A percentile compares a stretch with the other conserved stretches of the same genome.
These are phyloP conservation scores for Pholiota microspora DNA, from an alignment of 768 basidiomycete genomes.

Conservation along the genomic window DNA sequence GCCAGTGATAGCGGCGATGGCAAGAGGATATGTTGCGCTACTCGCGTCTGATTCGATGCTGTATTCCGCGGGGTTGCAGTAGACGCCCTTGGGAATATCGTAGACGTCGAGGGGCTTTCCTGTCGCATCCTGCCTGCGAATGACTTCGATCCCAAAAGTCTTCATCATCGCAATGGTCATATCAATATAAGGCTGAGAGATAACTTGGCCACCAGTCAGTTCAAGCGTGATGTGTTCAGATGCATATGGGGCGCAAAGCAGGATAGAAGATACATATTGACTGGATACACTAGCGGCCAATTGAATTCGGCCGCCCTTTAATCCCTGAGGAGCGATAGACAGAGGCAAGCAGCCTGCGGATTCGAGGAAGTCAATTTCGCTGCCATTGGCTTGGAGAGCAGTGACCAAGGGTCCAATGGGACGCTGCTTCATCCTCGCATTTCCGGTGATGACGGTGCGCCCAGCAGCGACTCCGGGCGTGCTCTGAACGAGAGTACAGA, in stretches of 20 bases:
- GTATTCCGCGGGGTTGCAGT: constrained; percentile 77
- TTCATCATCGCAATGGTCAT: constrained; percentile 99
- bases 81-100: constrained; percentile 78
- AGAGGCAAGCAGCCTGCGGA: constrained; percentile 85
- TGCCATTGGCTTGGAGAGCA: constrained; percentile 81
- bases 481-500: constrained; percentile 81
- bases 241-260: constrained; percentile 96
- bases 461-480: constrained; percentile 31
- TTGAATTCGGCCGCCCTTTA: constrained; percentile 78
- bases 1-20: constrained; percentile 97
- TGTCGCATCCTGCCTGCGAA: constrained; percentile 59
- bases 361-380: constrained; percentile 75
- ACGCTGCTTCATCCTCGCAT: constrained; percentile 98
- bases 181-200: constrained; percentile 99
- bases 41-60: constrained; percentile 95
- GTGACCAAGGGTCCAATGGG: constrained; percentile 95
- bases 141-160: constrained; percentile 81
- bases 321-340: constrained; percentile 77
- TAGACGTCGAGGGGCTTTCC: constrained; percentile 78
- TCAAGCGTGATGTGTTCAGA: constrained; percentile 79
- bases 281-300: constrained; percentile 94
- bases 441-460: constrained; percentile 88
- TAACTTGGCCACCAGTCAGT: constrained; percentile 91
- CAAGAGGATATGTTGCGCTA: constrained; percentile 94
- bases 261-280: constrained; percentile 97